Base-by-base conservation (phyloP, 2,329 filamentous ascomycete genomes). In the Microcyclospora pomicola region DNA sequence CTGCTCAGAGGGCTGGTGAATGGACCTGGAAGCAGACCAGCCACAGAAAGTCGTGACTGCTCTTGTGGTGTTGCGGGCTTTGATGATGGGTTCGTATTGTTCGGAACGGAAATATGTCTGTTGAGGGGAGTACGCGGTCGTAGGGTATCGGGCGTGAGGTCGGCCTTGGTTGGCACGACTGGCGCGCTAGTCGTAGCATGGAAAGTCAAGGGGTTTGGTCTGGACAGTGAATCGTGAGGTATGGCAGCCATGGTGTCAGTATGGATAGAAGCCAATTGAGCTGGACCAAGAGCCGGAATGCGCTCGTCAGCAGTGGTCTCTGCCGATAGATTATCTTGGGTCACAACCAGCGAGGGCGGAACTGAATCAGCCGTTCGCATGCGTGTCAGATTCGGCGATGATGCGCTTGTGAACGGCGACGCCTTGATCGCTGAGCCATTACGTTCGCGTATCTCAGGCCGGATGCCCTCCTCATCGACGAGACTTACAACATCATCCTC, bases 1-100 rank as follows among this genome's bases (percentile, higher is more conserved):
- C 68, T 70, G 2, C 71, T 75, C 1, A 81, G 61, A 0, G 77
- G 74, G 24, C 71, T 70, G 2, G 76, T 66, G 4, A 80, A 59
- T 5, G 73, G 70, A 0, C 72, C 72, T 64, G 66, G 42, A 73
- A 73, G 64, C 29, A 80, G 70, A 2, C 65, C 67, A 2, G 65
- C 64, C 13, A 73, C 63, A 1, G 68, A 69, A 45, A 66, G 63
- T 34, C 67, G 64, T 15, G 55, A 60, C 7, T 59, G 58, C 40
- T 27, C 42, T 35, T 13, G 40, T 34, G 24, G 29, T 27, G 30
- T 39, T 31, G 29, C 33, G 31, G 31, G 19, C 27, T 37, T 28
- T 29, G 38, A 9, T 6, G 33, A 7, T 12, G 45, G 27, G 34
- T 28, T 5, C 41, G 37, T 31, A 43, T 28, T 27, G 38, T 27